Conservation (phyloP, 805 yeast genomes). For the Candida anglica region DNA sequence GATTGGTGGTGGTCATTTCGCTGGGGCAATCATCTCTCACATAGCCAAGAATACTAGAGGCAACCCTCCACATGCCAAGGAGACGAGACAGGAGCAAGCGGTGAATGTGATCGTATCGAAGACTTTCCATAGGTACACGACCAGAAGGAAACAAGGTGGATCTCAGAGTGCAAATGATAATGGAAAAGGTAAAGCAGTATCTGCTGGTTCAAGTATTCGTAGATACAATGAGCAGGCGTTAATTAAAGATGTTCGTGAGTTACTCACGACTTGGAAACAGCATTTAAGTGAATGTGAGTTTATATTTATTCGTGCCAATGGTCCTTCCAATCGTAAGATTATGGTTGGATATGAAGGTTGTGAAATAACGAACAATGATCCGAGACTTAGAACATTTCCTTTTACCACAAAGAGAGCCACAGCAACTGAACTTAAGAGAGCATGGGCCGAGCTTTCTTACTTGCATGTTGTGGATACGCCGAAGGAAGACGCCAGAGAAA, state of each 20-base stretch:
- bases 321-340: slow-evolving; percentile 59
- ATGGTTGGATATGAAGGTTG: slow-evolving; percentile 66
- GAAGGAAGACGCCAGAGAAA: slow-evolving; percentile 30
- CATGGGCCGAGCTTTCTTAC: slow-evolving; percentile 77
- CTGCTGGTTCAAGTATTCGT: slow-evolving; percentile 90
- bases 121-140: slow-evolving; percentile 91
- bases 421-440: slow-evolving; percentile 68
- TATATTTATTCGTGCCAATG: slow-evolving; percentile 79
- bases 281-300: slow-evolving; percentile 58
- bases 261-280: slow-evolving; percentile 62
- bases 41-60: slow-evolving; percentile 54
- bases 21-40: slow-evolving; percentile 89
- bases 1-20: slow-evolving; percentile 98
- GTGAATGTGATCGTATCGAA: slow-evolving; percentile 70
- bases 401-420: slow-evolving; percentile 91
- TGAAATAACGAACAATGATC: slow-evolving; percentile 48
- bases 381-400: slow-evolving; percentile 69
- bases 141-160: slow-evolving; percentile 97
- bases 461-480: slow-evolving; percentile 56
- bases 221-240: slow-evolving; percentile 86
- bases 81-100: slow-evolving; percentile 49
- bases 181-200: slow-evolving; percentile 90
- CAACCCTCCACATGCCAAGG: slow-evolving; percentile 44
- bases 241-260: slow-evolving; percentile 68
- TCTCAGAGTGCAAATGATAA: slow-evolving; percentile 90